These are phyloP conservation scores for Papiliotrema nemorosa DNA, from an alignment of 1,284 basidiomycete species.

Conservation along the genomic window DNA sequence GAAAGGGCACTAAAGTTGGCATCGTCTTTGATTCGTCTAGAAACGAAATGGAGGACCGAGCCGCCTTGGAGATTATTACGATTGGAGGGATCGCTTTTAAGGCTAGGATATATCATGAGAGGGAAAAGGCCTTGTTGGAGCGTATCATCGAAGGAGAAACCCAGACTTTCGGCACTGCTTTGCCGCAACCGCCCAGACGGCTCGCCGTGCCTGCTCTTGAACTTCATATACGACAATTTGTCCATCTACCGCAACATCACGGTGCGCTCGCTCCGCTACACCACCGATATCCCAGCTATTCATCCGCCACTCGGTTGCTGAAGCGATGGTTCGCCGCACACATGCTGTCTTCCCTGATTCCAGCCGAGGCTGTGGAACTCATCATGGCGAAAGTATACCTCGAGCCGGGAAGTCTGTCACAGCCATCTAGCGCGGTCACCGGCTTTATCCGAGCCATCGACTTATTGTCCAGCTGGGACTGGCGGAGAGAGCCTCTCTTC, in stretches of 20 bases:
- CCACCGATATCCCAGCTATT: conserved; percentile 74
- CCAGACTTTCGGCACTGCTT: conserved; percentile 34
- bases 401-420: conserved; percentile 41
- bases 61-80: conserved; percentile 72
- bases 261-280: conserved; percentile 73
- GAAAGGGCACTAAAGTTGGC: conserved; percentile 53
- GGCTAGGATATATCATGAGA: conserved; percentile 79
- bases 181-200: conserved; percentile 46
- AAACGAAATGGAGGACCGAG: conserved; percentile 64
- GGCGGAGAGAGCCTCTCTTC: conserved; percentile 55
- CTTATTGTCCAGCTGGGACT: conserved; percentile 79
- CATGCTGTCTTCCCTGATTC: conserved; percentile 64
- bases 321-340: conserved; percentile 92
- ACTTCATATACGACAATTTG: conserved; percentile 66
- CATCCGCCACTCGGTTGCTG: conserved; percentile 77
- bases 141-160: conserved; percentile 55
- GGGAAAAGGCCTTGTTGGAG: conserved; percentile 76
- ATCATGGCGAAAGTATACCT: conserved; percentile 65
- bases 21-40: conserved; percentile 58
- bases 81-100: conserved; percentile 83
- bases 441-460: conserved; percentile 77
- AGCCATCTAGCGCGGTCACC: conserved; percentile 53
- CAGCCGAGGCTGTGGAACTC: conserved; percentile 72
- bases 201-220: conserved; percentile 60
- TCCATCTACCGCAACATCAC: conserved; percentile 79